These are phyloP conservation scores for Volvariella surrecta DNA, from an alignment of 1,284 basidiomycete species.

Conservation along the genomic window DNA sequence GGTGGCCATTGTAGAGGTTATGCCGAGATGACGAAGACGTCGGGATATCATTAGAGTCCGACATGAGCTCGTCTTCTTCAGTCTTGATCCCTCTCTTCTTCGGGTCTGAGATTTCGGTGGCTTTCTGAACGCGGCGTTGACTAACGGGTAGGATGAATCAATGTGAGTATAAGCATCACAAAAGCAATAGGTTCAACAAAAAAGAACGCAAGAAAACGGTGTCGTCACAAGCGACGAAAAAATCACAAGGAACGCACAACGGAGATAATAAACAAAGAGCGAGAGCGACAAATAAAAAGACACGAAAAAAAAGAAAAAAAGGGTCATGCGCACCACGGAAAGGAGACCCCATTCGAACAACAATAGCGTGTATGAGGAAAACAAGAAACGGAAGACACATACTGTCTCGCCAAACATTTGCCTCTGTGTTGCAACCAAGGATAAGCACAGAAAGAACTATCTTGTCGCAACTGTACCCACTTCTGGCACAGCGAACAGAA, in stretches of 20 bases:
- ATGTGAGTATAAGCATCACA: too few relatives aligned
- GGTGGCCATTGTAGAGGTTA: neutral
- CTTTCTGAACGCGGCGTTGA: slow-evolving; percentile 41
- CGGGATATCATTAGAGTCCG: slow-evolving; percentile 10
- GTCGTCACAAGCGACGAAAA: slow-evolving; percentile 4
- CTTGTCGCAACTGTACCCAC: slow-evolving; percentile 72
- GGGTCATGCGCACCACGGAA: neutral
- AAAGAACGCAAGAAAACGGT: neutral
- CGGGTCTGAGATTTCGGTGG: slow-evolving; percentile 27
- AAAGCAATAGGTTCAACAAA: neutral
- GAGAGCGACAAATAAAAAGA: neutral
- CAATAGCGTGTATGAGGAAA: slow-evolving; percentile 4
- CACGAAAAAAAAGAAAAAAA: neutral
- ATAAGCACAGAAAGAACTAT: slow-evolving; percentile 66
- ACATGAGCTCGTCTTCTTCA: slow-evolving; percentile 29
- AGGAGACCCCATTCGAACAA: neutral
- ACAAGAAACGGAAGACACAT: slow-evolving; percentile 22
- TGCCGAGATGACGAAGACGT: neutral
- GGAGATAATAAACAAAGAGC: neutral
- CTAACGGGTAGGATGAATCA: slow-evolving; percentile 18
- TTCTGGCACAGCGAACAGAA: slow-evolving; percentile 67
- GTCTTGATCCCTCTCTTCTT: slow-evolving; percentile 15
- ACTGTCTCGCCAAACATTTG: slow-evolving; percentile 63
- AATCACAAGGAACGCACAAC: neutral
- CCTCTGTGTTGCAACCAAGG: slow-evolving; percentile 70